Base-by-base conservation (phyloP, 768 basidiomycete species). In the Trametes villosa region DNA sequence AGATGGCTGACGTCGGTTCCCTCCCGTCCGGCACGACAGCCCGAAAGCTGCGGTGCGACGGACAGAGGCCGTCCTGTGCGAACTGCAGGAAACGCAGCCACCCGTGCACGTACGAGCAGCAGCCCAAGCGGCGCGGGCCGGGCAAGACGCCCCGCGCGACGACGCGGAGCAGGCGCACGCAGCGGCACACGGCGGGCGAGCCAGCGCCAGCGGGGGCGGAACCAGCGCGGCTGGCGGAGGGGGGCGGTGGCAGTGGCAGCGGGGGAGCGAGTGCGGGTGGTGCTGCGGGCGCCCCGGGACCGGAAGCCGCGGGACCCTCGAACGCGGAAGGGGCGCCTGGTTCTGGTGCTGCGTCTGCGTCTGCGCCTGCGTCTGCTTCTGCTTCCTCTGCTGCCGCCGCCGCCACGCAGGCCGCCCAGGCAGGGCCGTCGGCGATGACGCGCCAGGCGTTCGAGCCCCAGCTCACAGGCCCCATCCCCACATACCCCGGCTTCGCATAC, bases 21-120 rank as follows among this genome's bases (percentile, higher is more conserved):
- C 42, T 9, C 22, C 13, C 58, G 44, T 60, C 40, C 57, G 57
- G 64, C 34, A 51, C 59, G 57, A 45, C 65, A 92, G 90, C 81
- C 44, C 84, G 90, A 55, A 92, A 92, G 72, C 82, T 92, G 57
- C 80, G 84, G 26, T 92, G 91, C 74, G 86, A 89, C 68, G 89
- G 89, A 2, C 78, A 73, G 2, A 80, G 76, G 63, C 91, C 90
- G 30, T 72, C 76, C 6, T 92, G 90, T 65, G 78, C 75, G 8
- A 86, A 88, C 68, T 92, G 91, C 73, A 71, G 65, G 20, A 78
- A 78, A 31, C 85, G 88, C 38, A 76, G 76, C 49, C 73, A 78
- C 57, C 65, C 71, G 30, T 90, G 89, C 68, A 72, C 70, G 57
- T 90, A 89, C 71, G 81, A 80, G 49, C 74, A 76, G 22, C 72